These are phyloP conservation scores for Luffa aegyptiaca DNA, from an alignment of 306 rosid genomes.

Conservation along the genomic window DNA sequence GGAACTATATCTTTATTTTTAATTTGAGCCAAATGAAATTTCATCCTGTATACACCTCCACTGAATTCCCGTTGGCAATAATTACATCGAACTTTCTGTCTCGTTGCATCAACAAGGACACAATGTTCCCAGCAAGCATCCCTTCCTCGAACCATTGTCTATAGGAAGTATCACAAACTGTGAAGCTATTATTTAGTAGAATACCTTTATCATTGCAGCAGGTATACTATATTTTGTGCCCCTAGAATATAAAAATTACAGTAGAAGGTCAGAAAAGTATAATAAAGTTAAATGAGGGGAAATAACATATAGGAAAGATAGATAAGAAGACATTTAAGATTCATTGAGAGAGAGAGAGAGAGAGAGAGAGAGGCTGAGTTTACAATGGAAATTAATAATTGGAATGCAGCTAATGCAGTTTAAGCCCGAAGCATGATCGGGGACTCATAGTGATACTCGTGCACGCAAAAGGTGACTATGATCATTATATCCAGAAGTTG, in stretches of 20 bases:
- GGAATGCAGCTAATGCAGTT: neutral
- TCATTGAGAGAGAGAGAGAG: neutral
- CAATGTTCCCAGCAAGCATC: slow-evolving; percentile 83
- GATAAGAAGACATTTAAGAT: neutral
- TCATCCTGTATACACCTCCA: slow-evolving; percentile 78
- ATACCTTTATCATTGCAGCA: neutral
- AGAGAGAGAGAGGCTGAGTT: neutral
- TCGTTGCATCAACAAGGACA: slow-evolving; percentile 49
- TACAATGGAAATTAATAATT: neutral
- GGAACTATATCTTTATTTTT: slow-evolving; percentile 73
- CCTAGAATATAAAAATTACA: neutral
- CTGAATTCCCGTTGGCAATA: slow-evolving; percentile 67
- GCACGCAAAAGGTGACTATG: neutral
- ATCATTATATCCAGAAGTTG: neutral
- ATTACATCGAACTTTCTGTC: slow-evolving; percentile 62
- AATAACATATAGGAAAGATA: neutral
- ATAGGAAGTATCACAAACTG: slow-evolving; percentile 12
- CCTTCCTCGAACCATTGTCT: slow-evolving; percentile 66
- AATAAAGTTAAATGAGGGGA: neutral
- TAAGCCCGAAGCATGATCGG: neutral
- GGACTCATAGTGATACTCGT: neutral
- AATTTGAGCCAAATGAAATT: slow-evolving; percentile 74
- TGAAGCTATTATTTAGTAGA: neutral
- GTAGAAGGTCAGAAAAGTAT: neutral
- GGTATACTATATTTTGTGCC: neutral